A percentile compares a stretch with the other conserved stretches of the same genome.
These are phyloP conservation scores for Ogataea hybrid DNA, from an alignment of 1,139 yeast species.

Conservation along the genomic window DNA sequence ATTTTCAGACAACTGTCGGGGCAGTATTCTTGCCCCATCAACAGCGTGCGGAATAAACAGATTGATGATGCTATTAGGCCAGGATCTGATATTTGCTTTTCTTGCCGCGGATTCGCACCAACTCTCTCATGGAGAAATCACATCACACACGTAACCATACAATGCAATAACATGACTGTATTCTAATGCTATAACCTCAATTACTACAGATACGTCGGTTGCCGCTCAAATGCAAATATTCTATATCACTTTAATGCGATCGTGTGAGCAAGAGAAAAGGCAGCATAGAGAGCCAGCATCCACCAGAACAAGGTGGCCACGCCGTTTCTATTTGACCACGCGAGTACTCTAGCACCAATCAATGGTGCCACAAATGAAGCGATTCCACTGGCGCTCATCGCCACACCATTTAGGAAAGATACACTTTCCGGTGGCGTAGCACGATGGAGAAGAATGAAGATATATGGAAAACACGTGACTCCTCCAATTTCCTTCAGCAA, in stretches of 20 bases:
- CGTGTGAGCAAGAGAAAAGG: neutral
- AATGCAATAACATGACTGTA: too few species aligned
- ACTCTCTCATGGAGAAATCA: too few species aligned
- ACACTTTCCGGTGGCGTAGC: constrained; percentile 3
- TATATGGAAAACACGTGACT: constrained; percentile 7
- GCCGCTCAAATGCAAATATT: too few species aligned
- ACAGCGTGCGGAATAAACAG: too few species aligned
- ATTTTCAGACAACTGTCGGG: too few species aligned
- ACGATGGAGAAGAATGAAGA: constrained; percentile 8
- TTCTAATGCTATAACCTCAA: too few species aligned
- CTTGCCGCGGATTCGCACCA: too few species aligned
- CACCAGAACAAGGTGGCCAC: constrained; percentile 13
- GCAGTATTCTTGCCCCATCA: too few species aligned
- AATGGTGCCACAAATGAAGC: constrained; percentile 8
- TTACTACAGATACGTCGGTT: too few species aligned
- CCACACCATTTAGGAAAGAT: constrained; percentile 9
- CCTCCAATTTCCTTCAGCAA: constrained; percentile 11
- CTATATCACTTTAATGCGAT: neutral
- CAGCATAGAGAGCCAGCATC: constrained; percentile 3
- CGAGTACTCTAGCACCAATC: constrained; percentile 6
- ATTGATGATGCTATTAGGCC: too few species aligned
- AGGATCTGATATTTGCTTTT: too few species aligned
- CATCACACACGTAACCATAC: too few species aligned
- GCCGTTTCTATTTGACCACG: neutral
- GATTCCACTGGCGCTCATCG: constrained; percentile 10